Evolutionary conservation across 1,139 yeast genomes (phyloP), one percentile per base, ranked within the genome.

Genomic region (Taphrina betulina): DNA sequence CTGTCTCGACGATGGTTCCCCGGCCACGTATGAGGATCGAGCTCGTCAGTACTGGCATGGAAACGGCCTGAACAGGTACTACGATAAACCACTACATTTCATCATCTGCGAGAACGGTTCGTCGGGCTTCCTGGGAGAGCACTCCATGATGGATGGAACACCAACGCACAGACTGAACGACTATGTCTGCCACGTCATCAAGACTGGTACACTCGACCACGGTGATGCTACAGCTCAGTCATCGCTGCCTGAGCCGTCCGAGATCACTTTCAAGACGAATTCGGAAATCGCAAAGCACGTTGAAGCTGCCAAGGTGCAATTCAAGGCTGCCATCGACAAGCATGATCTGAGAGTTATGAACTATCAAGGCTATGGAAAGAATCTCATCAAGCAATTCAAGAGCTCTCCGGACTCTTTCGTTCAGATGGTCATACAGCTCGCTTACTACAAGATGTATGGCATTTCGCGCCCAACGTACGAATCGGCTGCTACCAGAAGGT

Each of bases 141-240:
- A 92, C 74, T 88, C 96, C 31, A 85, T 81, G 77, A 92, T 92
- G 97, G 98, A 92, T 71, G 98, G 97, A 61, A 88, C 96, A 19
- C 96, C 96, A 66, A 92, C 96, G 35, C 82, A 87, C 65, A 83
- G 90, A 66, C 74, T 92, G 73, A 90, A 90, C 72, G 90, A 88
- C 72, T 82, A 77, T 67, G 77, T 90, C 51, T 76, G 82, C 63
- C 77, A 77, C 55, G 79, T 80, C 64, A 73, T 86, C 60, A 62
- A 70, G 62, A 77, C 81, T 65, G 63, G 75, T 61, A 70, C 75
- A 62, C 70, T 75, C 41, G 69, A 75, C 67, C 67, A 71, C 48
- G 64, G 69, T 31, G 61, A 65, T 19, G 62, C 66, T 7, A 62
- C 67, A 59, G 60, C 68, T 65, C 58, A 68, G 60, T 42, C 63